Evolutionary conservation across 2,329 filamentous ascomycete species (phyloP).

Genomic region (Fusarium ambrosium): DNA sequence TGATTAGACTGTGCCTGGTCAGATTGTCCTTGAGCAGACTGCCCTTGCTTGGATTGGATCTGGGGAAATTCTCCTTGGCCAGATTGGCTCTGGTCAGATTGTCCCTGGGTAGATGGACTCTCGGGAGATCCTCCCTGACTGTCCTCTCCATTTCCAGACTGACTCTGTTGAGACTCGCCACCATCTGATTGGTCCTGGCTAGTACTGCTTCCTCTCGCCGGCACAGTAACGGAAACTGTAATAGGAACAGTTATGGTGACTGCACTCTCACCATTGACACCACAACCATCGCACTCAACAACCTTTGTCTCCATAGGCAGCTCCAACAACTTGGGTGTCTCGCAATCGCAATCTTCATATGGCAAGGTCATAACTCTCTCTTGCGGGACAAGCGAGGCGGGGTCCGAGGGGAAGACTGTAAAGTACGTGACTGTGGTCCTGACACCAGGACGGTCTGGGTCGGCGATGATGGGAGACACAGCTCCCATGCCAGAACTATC

Average conservation of each 20-base stretch:
- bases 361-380: constrained; percentile 51
- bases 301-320: constrained; percentile 43
- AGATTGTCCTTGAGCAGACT: background rate
- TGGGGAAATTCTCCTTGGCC: background rate
- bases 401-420: constrained; percentile 50
- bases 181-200: background rate
- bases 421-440: constrained; percentile 44
- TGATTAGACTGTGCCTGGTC: background rate
- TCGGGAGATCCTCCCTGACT: background rate
- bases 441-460: constrained; percentile 1
- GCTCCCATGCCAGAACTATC: background rate
- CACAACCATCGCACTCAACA: constrained; percentile 41
- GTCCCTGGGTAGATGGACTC: background rate
- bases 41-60: no score
- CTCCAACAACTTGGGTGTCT: constrained; percentile 27
- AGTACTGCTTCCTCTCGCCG: background rate
- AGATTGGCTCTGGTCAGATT: background rate
- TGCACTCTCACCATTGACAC: constrained; percentile 34
- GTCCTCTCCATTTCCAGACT: background rate
- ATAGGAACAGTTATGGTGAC: constrained; percentile 45
- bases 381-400: constrained; percentile 51
- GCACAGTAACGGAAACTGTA: constrained; percentile 11
- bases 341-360: constrained; percentile 41
- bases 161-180: background rate
- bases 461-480: background rate